A percentile compares a stretch with the other conserved stretches of the same genome.
These are phyloP conservation scores for Trypanosoma brucei DNA, from an alignment of 208 protist species.

Conservation along the genomic window DNA sequence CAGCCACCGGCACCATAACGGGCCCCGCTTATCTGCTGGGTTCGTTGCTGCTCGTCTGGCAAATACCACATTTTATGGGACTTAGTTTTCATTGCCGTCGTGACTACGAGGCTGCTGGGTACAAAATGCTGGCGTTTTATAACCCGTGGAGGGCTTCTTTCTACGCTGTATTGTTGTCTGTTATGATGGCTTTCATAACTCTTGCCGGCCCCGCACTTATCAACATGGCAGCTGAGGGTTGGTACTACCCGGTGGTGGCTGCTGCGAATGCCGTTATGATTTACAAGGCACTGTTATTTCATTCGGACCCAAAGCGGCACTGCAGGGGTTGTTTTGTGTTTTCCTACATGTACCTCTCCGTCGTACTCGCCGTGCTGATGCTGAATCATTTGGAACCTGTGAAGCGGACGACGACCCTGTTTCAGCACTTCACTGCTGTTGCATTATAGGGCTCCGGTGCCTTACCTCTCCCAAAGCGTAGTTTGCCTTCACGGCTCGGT, in stretches of 20 bases:
- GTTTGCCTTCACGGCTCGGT: not conserved
- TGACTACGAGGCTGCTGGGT: conserved; percentile 87
- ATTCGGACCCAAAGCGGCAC: conserved; percentile 59
- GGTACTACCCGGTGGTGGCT: conserved; percentile 65
- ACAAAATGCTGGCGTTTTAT: conserved; percentile 88
- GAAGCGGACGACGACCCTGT: conserved; percentile 20
- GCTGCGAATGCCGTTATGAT: conserved; percentile 71
- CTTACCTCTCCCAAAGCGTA: too few species aligned
- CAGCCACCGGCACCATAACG: conserved; percentile 41
- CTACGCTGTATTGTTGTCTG: conserved; percentile 72
- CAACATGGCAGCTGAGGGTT: conserved; percentile 57
- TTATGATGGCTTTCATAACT: conserved; percentile 64
- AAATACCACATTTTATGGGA: conserved; percentile 91
- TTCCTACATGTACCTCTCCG: conserved; percentile 82
- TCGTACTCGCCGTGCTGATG: conserved; percentile 69
- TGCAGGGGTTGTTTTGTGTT: conserved; percentile 89
- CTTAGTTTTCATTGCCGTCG: conserved; percentile 85
- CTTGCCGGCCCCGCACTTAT: conserved; percentile 39
- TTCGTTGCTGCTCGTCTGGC: conserved; percentile 81
- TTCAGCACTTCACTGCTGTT: conserved; percentile 14
- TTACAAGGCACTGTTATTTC: conserved; percentile 83
- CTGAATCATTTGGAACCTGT: conserved; percentile 77
- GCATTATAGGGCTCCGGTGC: not conserved
- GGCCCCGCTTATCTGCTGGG: conserved; percentile 66
- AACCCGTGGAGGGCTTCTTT: conserved; percentile 84